phyloP scores from a whole-genome alignment of 139 green algal genomes.

The Chlamydomonas sphaeroides region DNA sequence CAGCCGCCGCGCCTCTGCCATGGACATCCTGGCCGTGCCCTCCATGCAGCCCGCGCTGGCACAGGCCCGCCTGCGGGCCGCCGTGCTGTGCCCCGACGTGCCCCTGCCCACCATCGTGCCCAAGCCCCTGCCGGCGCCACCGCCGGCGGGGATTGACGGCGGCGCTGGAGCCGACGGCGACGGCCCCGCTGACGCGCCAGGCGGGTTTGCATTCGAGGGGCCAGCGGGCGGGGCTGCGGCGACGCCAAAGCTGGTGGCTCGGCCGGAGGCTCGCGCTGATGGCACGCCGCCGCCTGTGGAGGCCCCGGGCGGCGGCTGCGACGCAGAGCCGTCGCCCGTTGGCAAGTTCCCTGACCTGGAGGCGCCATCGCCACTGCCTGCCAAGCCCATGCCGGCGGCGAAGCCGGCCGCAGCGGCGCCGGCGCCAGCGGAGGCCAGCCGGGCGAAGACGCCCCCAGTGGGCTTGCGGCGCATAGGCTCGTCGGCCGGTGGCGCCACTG shows the following conservation, averaged over 20 bases:
- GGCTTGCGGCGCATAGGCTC: neutral
- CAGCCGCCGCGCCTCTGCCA: constrained; percentile 43
- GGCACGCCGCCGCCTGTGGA: neutral
- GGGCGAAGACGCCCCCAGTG: neutral
- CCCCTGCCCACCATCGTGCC: constrained; percentile 2
- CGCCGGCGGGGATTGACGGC: neutral
- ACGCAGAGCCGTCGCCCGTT: neutral
- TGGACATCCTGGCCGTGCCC: constrained; percentile 49
- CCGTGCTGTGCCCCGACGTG: constrained; percentile 32
- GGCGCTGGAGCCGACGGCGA: no score
- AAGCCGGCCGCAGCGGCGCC: neutral
- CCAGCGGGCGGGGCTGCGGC: neutral
- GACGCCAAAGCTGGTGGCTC: neutral
- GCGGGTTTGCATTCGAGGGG: no score
- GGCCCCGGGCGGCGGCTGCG: neutral
- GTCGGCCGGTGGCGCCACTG: neutral
- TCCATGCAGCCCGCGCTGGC: constrained; percentile 40
- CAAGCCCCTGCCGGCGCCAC: no score
- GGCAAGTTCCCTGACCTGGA: constrained; percentile 29
- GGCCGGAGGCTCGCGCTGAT: neutral
- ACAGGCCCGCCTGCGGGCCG: constrained; percentile 37
- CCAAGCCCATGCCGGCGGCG: neutral
- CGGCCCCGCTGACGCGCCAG: neutral
- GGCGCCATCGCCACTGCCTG: neutral
- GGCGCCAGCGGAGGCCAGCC: neutral